Evolutionary conservation across 164 flowering plant genomes (phyloP).

Genomic region (Nelumbo lutea): DNA sequence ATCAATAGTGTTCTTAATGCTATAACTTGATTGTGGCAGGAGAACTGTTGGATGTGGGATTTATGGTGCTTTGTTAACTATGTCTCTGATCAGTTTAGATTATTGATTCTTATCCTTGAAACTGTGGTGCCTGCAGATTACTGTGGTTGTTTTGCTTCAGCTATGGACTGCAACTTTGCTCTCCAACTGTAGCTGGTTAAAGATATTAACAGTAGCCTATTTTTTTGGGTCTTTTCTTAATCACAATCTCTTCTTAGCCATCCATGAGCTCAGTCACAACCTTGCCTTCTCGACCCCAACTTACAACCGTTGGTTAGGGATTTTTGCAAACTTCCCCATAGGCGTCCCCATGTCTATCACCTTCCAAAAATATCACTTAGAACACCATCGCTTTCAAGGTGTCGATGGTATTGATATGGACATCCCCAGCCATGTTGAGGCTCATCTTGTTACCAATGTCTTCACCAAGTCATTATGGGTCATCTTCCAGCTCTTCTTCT

Average conservation of each 20-base stretch:
- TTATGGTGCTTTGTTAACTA: background rate
- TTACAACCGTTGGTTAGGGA: slow-evolving; percentile 92
- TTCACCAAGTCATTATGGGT: slow-evolving; percentile 84
- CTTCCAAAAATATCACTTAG: slow-evolving; percentile 94
- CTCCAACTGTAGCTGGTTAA: slow-evolving; percentile 53
- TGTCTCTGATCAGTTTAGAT: background rate
- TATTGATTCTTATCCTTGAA: slow-evolving; percentile 4
- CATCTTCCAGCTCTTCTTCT: slow-evolving; percentile 81
- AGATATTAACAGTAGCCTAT: slow-evolving; percentile 70
- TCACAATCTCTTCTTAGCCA: slow-evolving; percentile 94
- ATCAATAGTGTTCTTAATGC: background rate
- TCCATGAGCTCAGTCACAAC: slow-evolving; percentile 96
- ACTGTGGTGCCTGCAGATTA: slow-evolving; percentile 46
- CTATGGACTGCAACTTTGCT: slow-evolving; percentile 73
- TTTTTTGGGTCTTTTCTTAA: slow-evolving; percentile 93
- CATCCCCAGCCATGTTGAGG: slow-evolving; percentile 70
- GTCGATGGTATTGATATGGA: slow-evolving; percentile 96
- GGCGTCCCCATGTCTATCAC: slow-evolving; percentile 97
- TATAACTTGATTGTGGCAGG: background rate
- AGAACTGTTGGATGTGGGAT: slow-evolving; percentile 4
- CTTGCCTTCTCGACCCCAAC: slow-evolving; percentile 89
- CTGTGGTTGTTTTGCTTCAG: slow-evolving; percentile 70
- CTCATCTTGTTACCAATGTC: slow-evolving; percentile 52
- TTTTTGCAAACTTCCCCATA: slow-evolving; percentile 92
- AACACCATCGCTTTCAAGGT: slow-evolving; percentile 92